Conservation (phyloP, 1,284 basidiomycete species). For the Cutaneotrichosporon curvatum region DNA sequence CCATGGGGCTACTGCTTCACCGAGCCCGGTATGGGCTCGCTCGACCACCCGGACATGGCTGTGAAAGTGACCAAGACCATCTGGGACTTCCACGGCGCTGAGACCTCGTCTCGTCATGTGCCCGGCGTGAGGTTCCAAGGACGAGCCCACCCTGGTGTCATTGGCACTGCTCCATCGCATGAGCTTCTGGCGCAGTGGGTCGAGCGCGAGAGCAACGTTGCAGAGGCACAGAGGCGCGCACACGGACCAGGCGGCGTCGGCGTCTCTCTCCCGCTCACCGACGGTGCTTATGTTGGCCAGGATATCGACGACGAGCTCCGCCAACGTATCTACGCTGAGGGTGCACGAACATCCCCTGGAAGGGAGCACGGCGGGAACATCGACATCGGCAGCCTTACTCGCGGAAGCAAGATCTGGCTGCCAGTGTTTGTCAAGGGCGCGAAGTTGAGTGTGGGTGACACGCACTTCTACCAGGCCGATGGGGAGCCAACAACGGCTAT, state of each 20-base stretch:
- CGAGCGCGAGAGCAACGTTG: slow-evolving; percentile 65
- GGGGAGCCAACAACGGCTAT: slow-evolving; percentile 51
- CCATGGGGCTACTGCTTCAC: slow-evolving; percentile 68
- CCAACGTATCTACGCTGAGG: slow-evolving; percentile 58
- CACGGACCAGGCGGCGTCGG: slow-evolving; percentile 50
- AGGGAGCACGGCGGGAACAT: slow-evolving; percentile 75
- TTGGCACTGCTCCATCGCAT: slow-evolving; percentile 66
- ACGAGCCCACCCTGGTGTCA: slow-evolving; percentile 66
- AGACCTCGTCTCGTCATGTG: slow-evolving; percentile 64
- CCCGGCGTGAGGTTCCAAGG: slow-evolving; percentile 72
- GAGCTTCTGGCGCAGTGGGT: slow-evolving; percentile 69
- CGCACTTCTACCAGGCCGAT: slow-evolving; percentile 76
- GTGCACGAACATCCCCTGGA: slow-evolving; percentile 68
- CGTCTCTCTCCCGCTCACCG: slow-evolving; percentile 57
- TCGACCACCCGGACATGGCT: too few relatives aligned
- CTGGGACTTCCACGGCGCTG: slow-evolving; percentile 69
- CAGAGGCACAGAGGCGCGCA: slow-evolving; percentile 39
- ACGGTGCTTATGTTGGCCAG: slow-evolving; percentile 61
- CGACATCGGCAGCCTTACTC: slow-evolving; percentile 69
- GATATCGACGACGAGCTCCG: slow-evolving; percentile 51
- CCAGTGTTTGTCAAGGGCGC: slow-evolving; percentile 70
- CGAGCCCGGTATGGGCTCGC: slow-evolving; percentile 15
- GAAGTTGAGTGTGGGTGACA: slow-evolving; percentile 67
- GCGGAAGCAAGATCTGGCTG: slow-evolving; percentile 30
- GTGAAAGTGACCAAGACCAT: slow-evolving; percentile 63